phyloP scores from a whole-genome alignment of 202 grass and related monocot genomes.

The Setaria viridis region DNA sequence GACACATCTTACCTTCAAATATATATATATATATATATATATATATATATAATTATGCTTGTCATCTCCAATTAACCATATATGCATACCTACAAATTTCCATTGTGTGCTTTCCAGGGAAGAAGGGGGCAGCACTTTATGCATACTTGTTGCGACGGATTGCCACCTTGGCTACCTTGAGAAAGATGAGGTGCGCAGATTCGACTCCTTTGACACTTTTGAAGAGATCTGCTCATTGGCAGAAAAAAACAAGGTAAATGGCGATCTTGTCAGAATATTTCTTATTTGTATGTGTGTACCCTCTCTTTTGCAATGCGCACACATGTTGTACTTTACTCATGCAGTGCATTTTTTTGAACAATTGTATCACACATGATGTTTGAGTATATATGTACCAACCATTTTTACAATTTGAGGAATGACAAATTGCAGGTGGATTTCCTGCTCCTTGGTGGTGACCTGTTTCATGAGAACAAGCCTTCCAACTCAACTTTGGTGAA shows the following conservation, averaged over 20 bases:
- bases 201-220: constrained; percentile 67
- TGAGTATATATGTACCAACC: not conserved
- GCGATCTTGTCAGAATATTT: not conserved
- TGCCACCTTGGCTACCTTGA: constrained; percentile 72
- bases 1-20: too few species aligned
- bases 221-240: constrained; percentile 71
- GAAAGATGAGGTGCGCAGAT: constrained; percentile 66
- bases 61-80: not conserved
- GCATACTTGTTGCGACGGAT: constrained; percentile 56
- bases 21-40: too few species aligned
- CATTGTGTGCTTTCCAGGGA: not conserved
- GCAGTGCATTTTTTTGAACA: too few species aligned
- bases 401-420: not conserved
- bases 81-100: not conserved
- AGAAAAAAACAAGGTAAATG: constrained; percentile 51
- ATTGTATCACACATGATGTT: not conserved
- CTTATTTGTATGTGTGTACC: not conserved
- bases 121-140: constrained; percentile 16
- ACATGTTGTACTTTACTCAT: too few species aligned
- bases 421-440: constrained; percentile 58
- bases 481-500: constrained; percentile 61
- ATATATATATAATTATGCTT: too few species aligned
- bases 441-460: constrained; percentile 60
- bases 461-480: constrained; percentile 76
- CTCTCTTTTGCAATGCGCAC: not conserved